Evolutionary conservation across 371 early-diverging fungal species (phyloP).

Genomic region (Synchytrium microbalum): DNA sequence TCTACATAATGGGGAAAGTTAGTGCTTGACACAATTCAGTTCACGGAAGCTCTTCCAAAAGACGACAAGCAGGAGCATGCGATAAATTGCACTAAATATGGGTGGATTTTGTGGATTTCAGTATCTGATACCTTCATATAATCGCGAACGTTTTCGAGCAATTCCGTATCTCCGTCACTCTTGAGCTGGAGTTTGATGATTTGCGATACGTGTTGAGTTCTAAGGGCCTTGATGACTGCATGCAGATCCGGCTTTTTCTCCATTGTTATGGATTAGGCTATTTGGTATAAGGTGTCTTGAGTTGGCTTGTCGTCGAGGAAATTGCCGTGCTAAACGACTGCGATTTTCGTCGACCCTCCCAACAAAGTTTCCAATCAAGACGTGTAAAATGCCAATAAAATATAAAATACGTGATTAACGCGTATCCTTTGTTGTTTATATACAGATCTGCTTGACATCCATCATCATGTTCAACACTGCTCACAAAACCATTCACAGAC

Average conservation of each 20-base stretch:
- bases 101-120: not conserved
- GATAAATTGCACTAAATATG: not conserved
- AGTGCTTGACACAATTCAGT: not conserved
- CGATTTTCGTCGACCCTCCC: no score
- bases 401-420: no score
- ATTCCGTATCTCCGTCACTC: conserved; percentile 33
- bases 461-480: no score
- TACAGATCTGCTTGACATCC: no score
- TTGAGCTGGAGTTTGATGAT: conserved; percentile 25
- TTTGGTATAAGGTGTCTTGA: not conserved
- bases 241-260: not conserved
- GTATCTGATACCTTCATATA: conserved; percentile 28
- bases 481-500: no score
- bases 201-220: conserved; percentile 21
- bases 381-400: no score
- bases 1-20: not conserved
- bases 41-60: no score
- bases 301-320: not conserved
- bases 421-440: no score
- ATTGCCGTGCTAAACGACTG: no score
- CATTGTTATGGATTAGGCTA: not conserved
- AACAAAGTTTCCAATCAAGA: no score
- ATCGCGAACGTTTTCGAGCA: conserved; percentile 25
- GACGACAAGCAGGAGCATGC: no score
- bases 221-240: not conserved